Percentiles rank a stretch among this genome's conserved stretches.
These are phyloP conservation scores for Quercus tomentella DNA, from an alignment of 331 rosid species.

Conservation along the genomic window DNA sequence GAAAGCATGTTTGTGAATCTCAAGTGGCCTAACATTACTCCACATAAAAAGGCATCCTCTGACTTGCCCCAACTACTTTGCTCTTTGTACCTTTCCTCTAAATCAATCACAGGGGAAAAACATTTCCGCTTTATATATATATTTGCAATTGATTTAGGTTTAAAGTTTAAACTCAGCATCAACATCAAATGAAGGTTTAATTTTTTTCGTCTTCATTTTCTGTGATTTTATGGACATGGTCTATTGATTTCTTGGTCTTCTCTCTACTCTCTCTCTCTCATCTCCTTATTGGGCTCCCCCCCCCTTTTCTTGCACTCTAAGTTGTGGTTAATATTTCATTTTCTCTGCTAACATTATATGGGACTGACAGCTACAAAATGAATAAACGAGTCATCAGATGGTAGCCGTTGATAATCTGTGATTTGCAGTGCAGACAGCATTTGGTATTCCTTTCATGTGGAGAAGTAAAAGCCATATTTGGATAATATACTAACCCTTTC, in stretches of 20 bases:
- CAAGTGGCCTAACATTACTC: neutral
- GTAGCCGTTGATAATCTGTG: conserved; percentile 9
- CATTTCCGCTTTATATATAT: neutral
- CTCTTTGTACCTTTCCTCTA: neutral
- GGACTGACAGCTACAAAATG: neutral
- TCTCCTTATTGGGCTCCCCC: neutral
- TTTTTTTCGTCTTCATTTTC: neutral
- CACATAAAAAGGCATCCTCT: neutral
- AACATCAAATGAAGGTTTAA: neutral
- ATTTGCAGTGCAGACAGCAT: conserved; percentile 2
- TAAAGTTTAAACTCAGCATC: neutral
- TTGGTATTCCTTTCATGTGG: neutral
- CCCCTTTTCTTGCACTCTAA: neutral
- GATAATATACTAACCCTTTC: conserved; percentile 1
- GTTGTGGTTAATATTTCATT: neutral
- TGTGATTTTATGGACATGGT: neutral
- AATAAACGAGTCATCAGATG: neutral
- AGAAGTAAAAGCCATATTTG: neutral
- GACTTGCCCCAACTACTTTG: neutral
- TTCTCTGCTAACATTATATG: neutral
- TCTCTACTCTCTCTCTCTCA: neutral
- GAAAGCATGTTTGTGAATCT: neutral
- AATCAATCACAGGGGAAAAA: neutral
- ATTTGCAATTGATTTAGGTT: neutral
- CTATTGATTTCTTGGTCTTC: neutral